phyloP scores from a whole-genome alignment of 768 basidiomycete species.

The Cystofilobasidium macerans region DNA sequence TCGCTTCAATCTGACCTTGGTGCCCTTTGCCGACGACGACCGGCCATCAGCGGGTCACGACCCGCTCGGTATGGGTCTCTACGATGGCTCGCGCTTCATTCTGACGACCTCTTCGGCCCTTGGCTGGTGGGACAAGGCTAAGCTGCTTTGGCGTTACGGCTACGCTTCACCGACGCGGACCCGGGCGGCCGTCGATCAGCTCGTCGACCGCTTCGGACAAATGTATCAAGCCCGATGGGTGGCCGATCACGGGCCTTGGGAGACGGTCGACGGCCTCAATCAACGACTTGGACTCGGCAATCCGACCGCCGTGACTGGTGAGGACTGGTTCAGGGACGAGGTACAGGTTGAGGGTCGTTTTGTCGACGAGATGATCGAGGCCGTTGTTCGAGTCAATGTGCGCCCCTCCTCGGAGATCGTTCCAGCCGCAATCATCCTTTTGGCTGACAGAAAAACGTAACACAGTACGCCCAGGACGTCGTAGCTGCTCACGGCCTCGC shows the following conservation, averaged over 20 bases:
- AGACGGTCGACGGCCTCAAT: slow-evolving; percentile 24
- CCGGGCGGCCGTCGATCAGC: slow-evolving; percentile 43
- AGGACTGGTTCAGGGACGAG: slow-evolving; percentile 47
- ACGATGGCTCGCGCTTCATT: slow-evolving; percentile 69
- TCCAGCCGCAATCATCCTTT: too few species aligned
- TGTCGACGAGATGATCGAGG: slow-evolving; percentile 63
- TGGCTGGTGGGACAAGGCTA: slow-evolving; percentile 61
- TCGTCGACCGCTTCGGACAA: slow-evolving; percentile 43
- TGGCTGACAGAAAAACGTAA: too few species aligned
- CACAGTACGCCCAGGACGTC: slow-evolving; percentile 49
- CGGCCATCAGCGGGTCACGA: slow-evolving; percentile 11
- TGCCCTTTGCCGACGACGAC: slow-evolving; percentile 46
- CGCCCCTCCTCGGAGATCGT: slow-evolving; percentile 42
- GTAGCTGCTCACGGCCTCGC: slow-evolving; percentile 65
- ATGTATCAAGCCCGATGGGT: slow-evolving; percentile 43
- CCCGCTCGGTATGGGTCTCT: slow-evolving; percentile 47
- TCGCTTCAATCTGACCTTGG: slow-evolving; percentile 61
- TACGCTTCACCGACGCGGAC: slow-evolving; percentile 50
- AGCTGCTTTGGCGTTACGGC: slow-evolving; percentile 69
- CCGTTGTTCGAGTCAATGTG: slow-evolving; percentile 72
- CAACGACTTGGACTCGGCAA: slow-evolving; percentile 31
- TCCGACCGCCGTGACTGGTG: slow-evolving; percentile 40
- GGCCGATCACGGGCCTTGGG: slow-evolving; percentile 9
- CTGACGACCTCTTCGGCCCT: slow-evolving; percentile 31
- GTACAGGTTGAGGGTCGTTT: slow-evolving; percentile 52